Conservation (phyloP, 768 basidiomycete species). For the Amanita rimosa region DNA sequence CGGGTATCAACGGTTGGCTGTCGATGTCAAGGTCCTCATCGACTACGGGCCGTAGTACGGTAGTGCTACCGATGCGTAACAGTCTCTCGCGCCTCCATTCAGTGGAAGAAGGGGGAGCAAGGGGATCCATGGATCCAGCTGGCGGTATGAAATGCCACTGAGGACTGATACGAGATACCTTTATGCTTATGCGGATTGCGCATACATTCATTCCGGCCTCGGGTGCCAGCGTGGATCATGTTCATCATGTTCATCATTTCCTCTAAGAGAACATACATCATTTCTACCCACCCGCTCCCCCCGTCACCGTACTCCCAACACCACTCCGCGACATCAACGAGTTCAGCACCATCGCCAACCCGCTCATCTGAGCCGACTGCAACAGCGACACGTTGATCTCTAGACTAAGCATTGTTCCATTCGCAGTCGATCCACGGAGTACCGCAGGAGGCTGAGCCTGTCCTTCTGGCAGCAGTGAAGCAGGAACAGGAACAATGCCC, state of each 20-base stretch:
- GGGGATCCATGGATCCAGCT: conserved; percentile 19
- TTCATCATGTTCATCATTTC: too few relatives aligned
- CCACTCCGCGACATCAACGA: conserved; percentile 46
- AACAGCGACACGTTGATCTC: conserved; percentile 72
- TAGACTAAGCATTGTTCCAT: conserved; percentile 61
- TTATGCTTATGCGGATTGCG: too few relatives aligned
- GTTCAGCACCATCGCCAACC: conserved; percentile 60
- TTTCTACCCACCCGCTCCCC: neutral
- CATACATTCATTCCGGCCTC: too few relatives aligned
- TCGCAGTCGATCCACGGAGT: conserved; percentile 56
- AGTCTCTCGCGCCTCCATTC: conserved; percentile 52
- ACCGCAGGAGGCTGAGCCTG: conserved; percentile 69
- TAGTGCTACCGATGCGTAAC: conserved; percentile 37
- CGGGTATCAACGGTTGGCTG: neutral
- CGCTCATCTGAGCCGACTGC: conserved; percentile 68
- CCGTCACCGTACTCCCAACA: neutral
- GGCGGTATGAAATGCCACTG: neutral
- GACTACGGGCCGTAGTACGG: neutral
- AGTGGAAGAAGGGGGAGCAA: conserved; percentile 42
- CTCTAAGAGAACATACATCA: too few relatives aligned
- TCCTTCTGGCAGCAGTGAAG: conserved; percentile 37
- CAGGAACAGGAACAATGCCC: conserved; percentile 64
- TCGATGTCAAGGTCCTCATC: neutral
- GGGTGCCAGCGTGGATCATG: too few relatives aligned
- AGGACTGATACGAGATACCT: too few relatives aligned